Conservation (phyloP, 2,329 filamentous ascomycete species). For the Clonostachys rhizophaga region DNA sequence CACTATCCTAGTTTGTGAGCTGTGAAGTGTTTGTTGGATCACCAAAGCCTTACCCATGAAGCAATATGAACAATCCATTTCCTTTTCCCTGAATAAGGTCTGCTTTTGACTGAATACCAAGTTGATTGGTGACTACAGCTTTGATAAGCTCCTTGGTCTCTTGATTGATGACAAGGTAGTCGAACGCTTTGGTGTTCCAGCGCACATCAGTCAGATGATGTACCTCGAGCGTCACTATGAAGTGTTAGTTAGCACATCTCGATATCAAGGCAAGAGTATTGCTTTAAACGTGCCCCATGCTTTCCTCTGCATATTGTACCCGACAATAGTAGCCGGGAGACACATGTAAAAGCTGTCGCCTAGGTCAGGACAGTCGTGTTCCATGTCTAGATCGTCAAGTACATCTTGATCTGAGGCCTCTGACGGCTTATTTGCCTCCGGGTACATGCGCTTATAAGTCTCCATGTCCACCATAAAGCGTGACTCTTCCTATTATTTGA, state of each 20-base stretch:
- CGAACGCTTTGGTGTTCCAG: slow-evolving; percentile 7
- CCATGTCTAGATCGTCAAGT: no score
- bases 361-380: no score
- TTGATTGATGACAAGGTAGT: slow-evolving; percentile 7
- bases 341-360: no score
- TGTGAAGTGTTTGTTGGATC: no score
- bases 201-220: neutral
- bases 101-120: slow-evolving; percentile 5
- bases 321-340: no score
- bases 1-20: slow-evolving; percentile 9
- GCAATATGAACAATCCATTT: slow-evolving; percentile 33
- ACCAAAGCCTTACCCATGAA: slow-evolving; percentile 21
- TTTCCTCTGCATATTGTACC: no score
- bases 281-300: no score
- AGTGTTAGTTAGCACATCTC: no score
- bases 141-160: slow-evolving; percentile 17
- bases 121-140: slow-evolving; percentile 13
- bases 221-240: neutral
- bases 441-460: neutral
- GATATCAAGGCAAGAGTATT: no score
- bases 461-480: neutral
- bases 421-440: neutral
- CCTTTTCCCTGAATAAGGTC: slow-evolving; percentile 41
- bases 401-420: no score
- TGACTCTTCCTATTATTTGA: no score